A percentile compares a stretch with the other conserved stretches of the same genome.
phyloP scores from a whole-genome alignment of 2,329 filamentous ascomycete genomes.

The Cyphellophora attinorum region DNA sequence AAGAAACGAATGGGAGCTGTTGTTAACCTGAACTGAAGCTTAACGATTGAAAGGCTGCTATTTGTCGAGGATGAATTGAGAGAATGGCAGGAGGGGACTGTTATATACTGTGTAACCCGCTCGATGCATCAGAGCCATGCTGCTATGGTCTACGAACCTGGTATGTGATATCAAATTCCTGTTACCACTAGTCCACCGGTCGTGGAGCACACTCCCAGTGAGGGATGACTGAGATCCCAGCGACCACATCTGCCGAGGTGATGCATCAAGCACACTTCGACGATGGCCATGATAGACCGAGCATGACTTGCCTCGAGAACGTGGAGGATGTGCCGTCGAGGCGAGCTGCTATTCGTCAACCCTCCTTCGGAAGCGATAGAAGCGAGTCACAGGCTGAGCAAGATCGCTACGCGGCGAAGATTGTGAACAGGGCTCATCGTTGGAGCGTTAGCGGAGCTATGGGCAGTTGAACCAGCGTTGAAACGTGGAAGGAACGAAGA shows the following conservation, averaged over 20 bases:
- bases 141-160: no score
- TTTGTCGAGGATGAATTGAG: not conserved
- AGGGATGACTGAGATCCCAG: not conserved
- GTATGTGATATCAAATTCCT: not conserved
- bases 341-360: not conserved
- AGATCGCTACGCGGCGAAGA: not conserved
- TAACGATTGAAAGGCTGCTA: not conserved
- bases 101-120: no score
- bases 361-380: not conserved
- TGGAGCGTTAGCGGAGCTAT: not conserved
- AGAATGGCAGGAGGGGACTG: not conserved
- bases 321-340: not conserved
- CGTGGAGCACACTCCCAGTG: no score
- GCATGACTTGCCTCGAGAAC: not conserved
- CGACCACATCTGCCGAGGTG: not conserved
- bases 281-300: not conserved
- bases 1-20: not conserved
- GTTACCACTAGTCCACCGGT: not conserved
- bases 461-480: not conserved
- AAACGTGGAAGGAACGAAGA: slow-evolving; percentile 1
- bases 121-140: no score
- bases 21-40: not conserved
- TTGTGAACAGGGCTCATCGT: not conserved
- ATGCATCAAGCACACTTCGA: not conserved
- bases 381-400: not conserved